Base-by-base conservation (phyloP, 768 basidiomycete genomes). In the Suillus weaverae region DNA sequence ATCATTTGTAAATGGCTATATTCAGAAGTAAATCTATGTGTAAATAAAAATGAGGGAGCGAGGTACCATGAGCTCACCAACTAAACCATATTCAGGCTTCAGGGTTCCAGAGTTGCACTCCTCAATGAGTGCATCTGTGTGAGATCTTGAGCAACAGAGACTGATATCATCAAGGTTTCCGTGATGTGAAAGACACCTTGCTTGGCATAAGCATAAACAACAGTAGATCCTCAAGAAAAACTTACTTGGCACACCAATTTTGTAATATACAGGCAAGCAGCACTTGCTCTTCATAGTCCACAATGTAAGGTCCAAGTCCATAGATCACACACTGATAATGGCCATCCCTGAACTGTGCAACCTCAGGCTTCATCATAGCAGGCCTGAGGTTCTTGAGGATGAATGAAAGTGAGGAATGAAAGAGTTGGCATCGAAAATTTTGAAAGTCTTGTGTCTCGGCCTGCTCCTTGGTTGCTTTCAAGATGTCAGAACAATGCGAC, bases 201-300 rank as follows among this genome's bases (percentile, higher is more conserved):
- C 62, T 43, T 2, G 61, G 60, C 30, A 16, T 68, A 5, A 54
- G 56, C 20, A 64, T 63, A 56, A 68, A 64, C 36, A 57, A 41
- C 43, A 30, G 30, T 14, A 51, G 66, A 18, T 14, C 20, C 35
- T 62, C 57, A 36, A 36, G 33, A 30, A 30, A 13, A 5, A 69
- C 56, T 48, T 69, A 80, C 79, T 68, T 68, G 16, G 76, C 61
- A 66, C 80, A 81, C 79, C 79, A 81, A 0, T 70, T 70, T 59
- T 74, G 74, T 2, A 80, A 72, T 56, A 79, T 68, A 38, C 77
- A 72, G 10, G 76, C 70, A 0, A 80, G 64, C 77, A 77, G 56
- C 2, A 65, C 74, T 63, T 81, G 80, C 62, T 81, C 78, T 1
- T 76, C 79, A 62, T 81, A 81, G 62, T 81, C 78, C 0, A 77